A percentile compares a stretch with the other conserved stretches of the same genome.
phyloP scores from a whole-genome alignment of 495 filamentous ascomycete species.

The Tuber umbilicatum region DNA sequence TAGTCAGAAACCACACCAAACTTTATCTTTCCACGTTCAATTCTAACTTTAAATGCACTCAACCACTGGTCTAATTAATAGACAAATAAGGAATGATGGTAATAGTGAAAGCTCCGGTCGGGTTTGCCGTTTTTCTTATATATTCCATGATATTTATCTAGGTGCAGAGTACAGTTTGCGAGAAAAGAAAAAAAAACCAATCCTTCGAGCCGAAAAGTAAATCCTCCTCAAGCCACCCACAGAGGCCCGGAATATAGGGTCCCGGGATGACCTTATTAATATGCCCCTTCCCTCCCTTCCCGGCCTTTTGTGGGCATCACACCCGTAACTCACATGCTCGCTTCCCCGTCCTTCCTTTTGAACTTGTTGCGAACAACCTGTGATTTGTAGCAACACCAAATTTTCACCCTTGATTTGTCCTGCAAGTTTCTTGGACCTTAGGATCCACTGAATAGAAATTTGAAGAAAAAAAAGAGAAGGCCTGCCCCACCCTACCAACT shows the following conservation, averaged over 20 bases:
- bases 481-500: background rate
- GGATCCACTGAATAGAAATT: background rate
- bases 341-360: background rate
- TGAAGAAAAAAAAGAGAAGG: background rate
- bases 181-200: background rate
- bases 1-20: slow-evolving; percentile 27
- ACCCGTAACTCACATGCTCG: background rate
- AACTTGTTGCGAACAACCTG: background rate
- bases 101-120: background rate
- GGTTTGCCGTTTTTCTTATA: background rate
- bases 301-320: background rate
- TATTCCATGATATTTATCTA: background rate
- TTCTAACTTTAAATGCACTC: background rate
- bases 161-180: background rate
- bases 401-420: background rate
- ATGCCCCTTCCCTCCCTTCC: background rate
- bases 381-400: background rate
- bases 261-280: background rate
- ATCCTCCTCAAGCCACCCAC: background rate
- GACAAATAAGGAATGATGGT: background rate
- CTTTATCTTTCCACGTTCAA: slow-evolving; percentile 6
- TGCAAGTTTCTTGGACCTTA: background rate
- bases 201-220: background rate
- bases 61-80: background rate
- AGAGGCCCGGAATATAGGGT: background rate